A percentile compares a stretch with the other conserved stretches of the same genome.
phyloP scores from a whole-genome alignment of 139 green algal genomes.

The Marvania coccoides region DNA sequence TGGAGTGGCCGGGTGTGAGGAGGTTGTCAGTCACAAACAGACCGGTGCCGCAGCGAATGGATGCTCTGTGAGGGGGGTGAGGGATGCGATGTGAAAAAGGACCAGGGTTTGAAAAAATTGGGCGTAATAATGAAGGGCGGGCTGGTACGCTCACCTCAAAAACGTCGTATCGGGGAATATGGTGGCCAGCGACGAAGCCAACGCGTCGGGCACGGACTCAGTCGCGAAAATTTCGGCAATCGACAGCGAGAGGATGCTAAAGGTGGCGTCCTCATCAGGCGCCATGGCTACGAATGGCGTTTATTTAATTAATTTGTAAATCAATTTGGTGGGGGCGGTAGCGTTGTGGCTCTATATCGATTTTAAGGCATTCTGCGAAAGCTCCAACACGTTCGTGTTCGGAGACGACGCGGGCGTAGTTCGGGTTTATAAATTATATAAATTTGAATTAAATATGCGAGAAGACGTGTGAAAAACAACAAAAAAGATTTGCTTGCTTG shows the following conservation, averaged over 20 bases:
- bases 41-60: slow-evolving; percentile 10
- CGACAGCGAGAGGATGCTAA: neutral
- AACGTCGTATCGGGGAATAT: neutral
- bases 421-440: too few species aligned
- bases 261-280: neutral
- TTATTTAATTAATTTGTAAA: neutral
- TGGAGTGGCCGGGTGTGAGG: neutral
- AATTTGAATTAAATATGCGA: too few species aligned
- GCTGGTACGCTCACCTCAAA: neutral
- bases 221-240: slow-evolving; percentile 3
- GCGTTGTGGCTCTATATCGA: too few species aligned
- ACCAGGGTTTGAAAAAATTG: neutral
- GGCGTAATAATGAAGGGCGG: neutral
- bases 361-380: too few species aligned
- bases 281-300: neutral
- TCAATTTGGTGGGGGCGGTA: too few species aligned
- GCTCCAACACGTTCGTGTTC: too few species aligned
- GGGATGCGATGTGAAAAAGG: neutral
- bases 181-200: neutral
- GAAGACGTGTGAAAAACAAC: too few species aligned
- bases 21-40: slow-evolving; percentile 25
- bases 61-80: neutral
- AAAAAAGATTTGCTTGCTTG: too few species aligned
- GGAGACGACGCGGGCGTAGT: too few species aligned
- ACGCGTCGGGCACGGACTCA: neutral